Conservation (phyloP, 202 grass and related monocot genomes). For the Saccharum hybrid region DNA sequence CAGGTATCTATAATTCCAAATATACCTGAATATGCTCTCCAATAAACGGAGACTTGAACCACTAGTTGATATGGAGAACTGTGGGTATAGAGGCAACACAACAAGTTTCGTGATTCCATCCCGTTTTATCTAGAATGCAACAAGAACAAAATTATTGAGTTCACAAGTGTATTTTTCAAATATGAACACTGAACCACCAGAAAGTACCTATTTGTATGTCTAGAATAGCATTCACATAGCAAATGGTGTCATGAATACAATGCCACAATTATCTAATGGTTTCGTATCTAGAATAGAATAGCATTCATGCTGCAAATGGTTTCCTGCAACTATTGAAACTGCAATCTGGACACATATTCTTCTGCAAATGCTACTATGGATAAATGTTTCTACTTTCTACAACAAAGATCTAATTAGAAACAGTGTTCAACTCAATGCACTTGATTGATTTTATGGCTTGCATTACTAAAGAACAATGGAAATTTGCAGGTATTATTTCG, state of each 20-base stretch:
- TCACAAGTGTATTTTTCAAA: background rate
- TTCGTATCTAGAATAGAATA: background rate
- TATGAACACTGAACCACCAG: background rate
- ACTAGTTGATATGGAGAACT: conserved; percentile 99
- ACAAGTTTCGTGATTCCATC: conserved; percentile 99
- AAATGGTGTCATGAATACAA: conserved; percentile 9
- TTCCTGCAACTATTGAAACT: conserved; percentile 19
- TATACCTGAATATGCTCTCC: conserved; percentile 97
- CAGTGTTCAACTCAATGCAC: background rate
- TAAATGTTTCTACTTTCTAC: conserved; percentile 9
- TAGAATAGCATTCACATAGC: conserved; percentile 33
- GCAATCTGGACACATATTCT: conserved; percentile 16
- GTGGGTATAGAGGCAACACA: conserved; percentile 96
- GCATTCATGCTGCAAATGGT: background rate
- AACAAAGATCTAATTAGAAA: background rate
- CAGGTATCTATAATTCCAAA: conserved; percentile 8
- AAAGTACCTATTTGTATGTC: conserved; percentile 20
- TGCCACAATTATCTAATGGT: conserved; percentile 1
- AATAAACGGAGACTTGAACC: conserved; percentile 97
- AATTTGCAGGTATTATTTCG: conserved; percentile 16
- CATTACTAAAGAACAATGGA: conserved; percentile 14
- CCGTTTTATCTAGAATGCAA: conserved; percentile 74
- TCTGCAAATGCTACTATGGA: conserved; percentile 21
- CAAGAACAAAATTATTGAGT: conserved; percentile 5
- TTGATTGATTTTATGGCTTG: conserved; percentile 16